Evolutionary conservation across 106 monocot species (phyloP), one percentile per base, ranked within the genome.

Genomic region (Dendrobium huoshanense): DNA sequence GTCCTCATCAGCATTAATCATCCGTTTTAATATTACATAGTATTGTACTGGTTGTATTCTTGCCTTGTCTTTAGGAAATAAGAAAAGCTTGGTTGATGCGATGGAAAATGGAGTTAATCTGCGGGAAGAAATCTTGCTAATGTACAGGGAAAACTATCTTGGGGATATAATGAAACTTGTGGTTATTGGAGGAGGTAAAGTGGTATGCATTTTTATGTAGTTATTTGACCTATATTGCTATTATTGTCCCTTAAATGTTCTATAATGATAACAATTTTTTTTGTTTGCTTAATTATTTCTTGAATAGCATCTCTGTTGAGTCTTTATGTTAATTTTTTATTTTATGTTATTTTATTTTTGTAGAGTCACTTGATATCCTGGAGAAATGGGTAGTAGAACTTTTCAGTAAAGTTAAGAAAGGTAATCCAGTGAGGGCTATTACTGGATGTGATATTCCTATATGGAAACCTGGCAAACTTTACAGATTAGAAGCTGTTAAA

Each of bases 71-170:
- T 43, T 75, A 99, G 95, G 98, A 65, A 99, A 95, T 77, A 99
- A 95, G 84, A 99, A 95, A 86, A 99, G 98, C 82, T 79, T 95
- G 75, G n/a, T 83, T 88, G 93, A 99, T 90, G 98, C 98, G n/a
- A 85, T 81, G 82, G 95, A 90, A 82, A 91, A 81, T 80, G 98
- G 98, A 48, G 77, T 99, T 40, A 90, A 99, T 91, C 78, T 99
- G 64, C 85, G 92, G 13, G 95, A 95, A 84, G 91, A 92, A 81
- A 95, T 95, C 54, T 85, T 99, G 80, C 79, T 77, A 77, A 75
- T 99, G 83, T 99, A 93, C 65, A 82, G 11, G 68, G 81, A 83
- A 85, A 91, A 99, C 78, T 99, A 99, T 82, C 81, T 83, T 86
- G 98, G 95, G 44, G 95, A 85, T 80, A 88, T 84, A 19, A 99